These are phyloP conservation scores for Sporisorium iseilematis-ciliati DNA, from an alignment of 1,284 basidiomycete species.

Conservation along the genomic window DNA sequence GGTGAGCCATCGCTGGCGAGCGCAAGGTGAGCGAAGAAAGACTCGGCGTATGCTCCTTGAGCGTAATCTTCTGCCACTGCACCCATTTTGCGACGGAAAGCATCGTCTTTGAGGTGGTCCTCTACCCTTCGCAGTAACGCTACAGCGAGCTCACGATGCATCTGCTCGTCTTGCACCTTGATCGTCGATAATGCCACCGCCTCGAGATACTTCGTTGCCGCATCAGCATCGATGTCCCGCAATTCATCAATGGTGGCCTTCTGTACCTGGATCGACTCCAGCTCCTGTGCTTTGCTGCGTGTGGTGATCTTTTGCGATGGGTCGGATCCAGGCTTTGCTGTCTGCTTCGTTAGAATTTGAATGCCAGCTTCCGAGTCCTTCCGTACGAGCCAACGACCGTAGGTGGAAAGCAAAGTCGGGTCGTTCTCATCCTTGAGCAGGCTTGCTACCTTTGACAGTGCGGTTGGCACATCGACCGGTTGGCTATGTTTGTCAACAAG, in stretches of 20 bases:
- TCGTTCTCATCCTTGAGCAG: slow-evolving; percentile 30
- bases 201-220: slow-evolving; percentile 62
- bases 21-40: slow-evolving; percentile 59
- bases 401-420: slow-evolving; percentile 28
- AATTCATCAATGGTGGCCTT: slow-evolving; percentile 49
- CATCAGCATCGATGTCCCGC: slow-evolving; percentile 43
- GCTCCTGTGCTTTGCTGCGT: slow-evolving; percentile 34
- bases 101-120: slow-evolving; percentile 14
- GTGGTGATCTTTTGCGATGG: slow-evolving; percentile 12
- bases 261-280: slow-evolving; percentile 35
- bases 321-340: slow-evolving; percentile 1
- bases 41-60: slow-evolving; percentile 54
- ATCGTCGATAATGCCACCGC: slow-evolving; percentile 50
- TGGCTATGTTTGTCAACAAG: slow-evolving; percentile 19
- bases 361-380: slow-evolving; percentile 56
- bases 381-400: slow-evolving; percentile 59
- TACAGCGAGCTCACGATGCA: slow-evolving; percentile 51
- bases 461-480: slow-evolving; percentile 13
- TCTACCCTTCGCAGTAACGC: slow-evolving; percentile 27
- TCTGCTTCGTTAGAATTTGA: slow-evolving; percentile 42
- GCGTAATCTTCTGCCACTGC: slow-evolving; percentile 40
- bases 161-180: slow-evolving; percentile 48
- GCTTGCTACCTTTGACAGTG: slow-evolving; percentile 33
- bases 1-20: slow-evolving; percentile 33
- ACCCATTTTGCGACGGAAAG: slow-evolving; percentile 25